These are phyloP conservation scores for Metrosideros polymorpha DNA, from an alignment of 441 rosid genomes.

Conservation along the genomic window DNA sequence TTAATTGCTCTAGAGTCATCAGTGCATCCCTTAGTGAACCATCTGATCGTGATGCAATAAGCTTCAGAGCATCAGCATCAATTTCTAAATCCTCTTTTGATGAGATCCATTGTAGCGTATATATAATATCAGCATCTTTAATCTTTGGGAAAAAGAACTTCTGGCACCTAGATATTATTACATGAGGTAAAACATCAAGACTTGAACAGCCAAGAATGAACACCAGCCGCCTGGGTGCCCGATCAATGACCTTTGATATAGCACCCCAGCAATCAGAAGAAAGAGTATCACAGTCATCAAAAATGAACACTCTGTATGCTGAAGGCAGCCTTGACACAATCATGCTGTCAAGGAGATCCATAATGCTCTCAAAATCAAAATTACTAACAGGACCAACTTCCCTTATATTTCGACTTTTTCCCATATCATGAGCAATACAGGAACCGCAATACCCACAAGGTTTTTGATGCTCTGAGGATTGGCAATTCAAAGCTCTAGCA, in stretches of 20 bases:
- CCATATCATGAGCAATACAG: constrained; percentile 65
- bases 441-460: constrained; percentile 84
- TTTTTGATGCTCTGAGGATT: constrained; percentile 59
- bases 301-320: constrained; percentile 67
- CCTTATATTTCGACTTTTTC: constrained; percentile 66
- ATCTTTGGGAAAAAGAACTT: constrained; percentile 96
- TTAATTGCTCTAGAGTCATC: constrained; percentile 95
- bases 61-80: constrained; percentile 85
- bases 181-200: constrained; percentile 91
- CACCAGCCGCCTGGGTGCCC: constrained; percentile 80
- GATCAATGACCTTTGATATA: constrained; percentile 76
- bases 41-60: constrained; percentile 93
- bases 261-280: constrained; percentile 82
- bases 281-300: constrained; percentile 83
- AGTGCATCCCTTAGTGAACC: constrained; percentile 97
- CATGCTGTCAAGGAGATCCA: constrained; percentile 62
- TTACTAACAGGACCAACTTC: constrained; percentile 88
- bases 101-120: constrained; percentile 75
- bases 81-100: constrained; percentile 76
- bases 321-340: constrained; percentile 49
- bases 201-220: constrained; percentile 85
- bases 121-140: constrained; percentile 82
- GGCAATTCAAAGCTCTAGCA: constrained; percentile 90
- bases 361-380: constrained; percentile 57
- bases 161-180: constrained; percentile 92